These are phyloP conservation scores for Candida sp. DNA, from an alignment of 1,139 yeast species.

Conservation along the genomic window DNA sequence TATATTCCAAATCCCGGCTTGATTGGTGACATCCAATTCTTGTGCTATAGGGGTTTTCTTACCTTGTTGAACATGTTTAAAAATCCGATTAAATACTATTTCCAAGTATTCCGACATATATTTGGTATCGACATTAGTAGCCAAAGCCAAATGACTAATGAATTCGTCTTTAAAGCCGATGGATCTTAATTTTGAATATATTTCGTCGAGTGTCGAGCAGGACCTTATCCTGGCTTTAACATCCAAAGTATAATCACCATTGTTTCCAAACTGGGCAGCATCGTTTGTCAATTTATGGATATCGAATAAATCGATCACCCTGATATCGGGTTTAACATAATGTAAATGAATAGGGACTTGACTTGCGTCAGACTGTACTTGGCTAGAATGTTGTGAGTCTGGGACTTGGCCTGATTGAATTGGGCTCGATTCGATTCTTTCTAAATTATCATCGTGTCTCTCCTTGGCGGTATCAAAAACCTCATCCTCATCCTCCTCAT, in stretches of 20 bases:
- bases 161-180: constrained; percentile 23
- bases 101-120: constrained; percentile 3
- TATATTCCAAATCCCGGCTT: constrained; percentile 26
- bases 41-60: background rate
- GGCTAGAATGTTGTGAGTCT: background rate
- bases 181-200: constrained; percentile 14
- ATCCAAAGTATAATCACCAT: constrained; percentile 1
- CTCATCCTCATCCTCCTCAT: background rate
- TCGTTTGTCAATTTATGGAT: background rate
- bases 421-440: background rate
- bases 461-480: constrained; percentile 3
- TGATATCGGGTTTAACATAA: background rate
- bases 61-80: background rate
- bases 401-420: background rate
- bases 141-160: constrained; percentile 25
- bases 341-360: background rate
- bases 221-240: constrained; percentile 1
- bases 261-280: background rate
- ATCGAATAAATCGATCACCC: constrained; percentile 11
- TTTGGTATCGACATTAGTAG: constrained; percentile 19
- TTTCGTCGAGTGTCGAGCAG: constrained; percentile 5
- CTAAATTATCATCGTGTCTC: background rate
- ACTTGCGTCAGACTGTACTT: background rate
- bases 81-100: constrained; percentile 1
- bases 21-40: background rate